Base-by-base conservation (phyloP, 306 rosid species). In the Delonix regia region DNA sequence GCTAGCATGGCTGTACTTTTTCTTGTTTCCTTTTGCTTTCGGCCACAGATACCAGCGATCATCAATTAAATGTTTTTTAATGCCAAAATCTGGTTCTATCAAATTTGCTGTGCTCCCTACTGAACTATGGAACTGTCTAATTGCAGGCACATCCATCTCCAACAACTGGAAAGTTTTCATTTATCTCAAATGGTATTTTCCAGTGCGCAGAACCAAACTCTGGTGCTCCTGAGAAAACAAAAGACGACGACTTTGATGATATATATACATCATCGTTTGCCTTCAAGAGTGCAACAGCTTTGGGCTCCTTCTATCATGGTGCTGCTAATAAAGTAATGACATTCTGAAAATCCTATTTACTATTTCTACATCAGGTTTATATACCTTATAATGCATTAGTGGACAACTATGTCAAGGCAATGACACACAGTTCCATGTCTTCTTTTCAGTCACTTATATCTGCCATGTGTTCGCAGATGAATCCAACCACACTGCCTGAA, bases 121-220 rank as follows among this genome's bases (percentile, higher is more conserved):
- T 85, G 77, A 84, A 78, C 59, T 81, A 59, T 84, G 87, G 71
- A 83, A 74, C 83, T 81, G 74, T 86, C 67, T 56, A 72, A 69
- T 80, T 78, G 88, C 92, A 94, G 97, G 97, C 92, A 71, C 98
- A 94, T 67, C 97, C 90, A 74, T 94, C 98, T 80, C 98, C 98
- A 81, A 94, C 97, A 74, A 94, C 97, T 12, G 98, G 98, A 38
- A 94, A 90, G 81, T 89, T 89, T 74, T 81, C 87, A 9, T 92
- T 94, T 68, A 36, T 77, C 67, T 33, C 93, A 56, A 88, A 86
- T 56, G 84, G 87, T 47, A 82, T 78, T 70, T 45, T 65, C 41
- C 80, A 83, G 76, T 68, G 61, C 80, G 65, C 75, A 9, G 84
- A 85, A 45, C 76, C 79, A 75, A 73, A 83, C 65, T 70, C 85